phyloP scores from a whole-genome alignment of 2,329 filamentous ascomycete genomes.

The Pseudocercospora eumusae region DNA sequence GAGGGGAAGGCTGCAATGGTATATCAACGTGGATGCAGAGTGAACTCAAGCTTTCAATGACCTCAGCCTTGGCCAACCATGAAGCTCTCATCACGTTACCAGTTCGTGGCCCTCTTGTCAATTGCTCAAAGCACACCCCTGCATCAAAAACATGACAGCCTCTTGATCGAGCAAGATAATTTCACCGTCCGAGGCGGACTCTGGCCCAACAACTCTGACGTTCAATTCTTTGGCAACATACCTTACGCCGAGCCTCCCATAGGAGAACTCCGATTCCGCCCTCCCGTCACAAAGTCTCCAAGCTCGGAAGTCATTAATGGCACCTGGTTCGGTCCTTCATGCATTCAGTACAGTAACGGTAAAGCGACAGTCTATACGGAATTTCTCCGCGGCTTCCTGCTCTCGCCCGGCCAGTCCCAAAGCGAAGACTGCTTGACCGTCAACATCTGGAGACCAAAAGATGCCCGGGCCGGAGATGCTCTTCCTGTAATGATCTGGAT shows the following conservation, averaged over 20 bases:
- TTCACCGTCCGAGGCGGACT: conserved; percentile 21
- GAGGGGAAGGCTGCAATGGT: background rate
- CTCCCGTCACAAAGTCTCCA: conserved; percentile 24
- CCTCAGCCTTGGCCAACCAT: background rate
- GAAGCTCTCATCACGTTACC: background rate
- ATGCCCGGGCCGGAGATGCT: conserved; percentile 24
- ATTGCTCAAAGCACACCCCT: background rate
- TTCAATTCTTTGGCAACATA: conserved; percentile 25
- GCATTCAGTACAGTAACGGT: conserved; percentile 23
- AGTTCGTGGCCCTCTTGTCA: background rate
- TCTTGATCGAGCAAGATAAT: conserved; percentile 12
- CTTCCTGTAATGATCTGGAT: conserved; percentile 44
- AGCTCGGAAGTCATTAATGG: conserved; percentile 21
- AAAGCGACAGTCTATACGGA: conserved; percentile 20
- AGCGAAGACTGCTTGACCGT: conserved; percentile 41
- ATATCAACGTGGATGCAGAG: background rate
- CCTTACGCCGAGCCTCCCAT: conserved; percentile 22
- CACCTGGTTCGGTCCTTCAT: conserved; percentile 24
- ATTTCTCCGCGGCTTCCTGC: conserved; percentile 17
- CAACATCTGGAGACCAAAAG: conserved; percentile 42
- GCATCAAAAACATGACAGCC: background rate
- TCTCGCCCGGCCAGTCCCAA: conserved; percentile 18
- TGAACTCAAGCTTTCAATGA: background rate
- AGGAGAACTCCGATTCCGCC: conserved; percentile 19
- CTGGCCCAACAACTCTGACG: conserved; percentile 22